Evolutionary conservation across 805 yeast species (phyloP).

Genomic region (Kazachstania viticola): DNA sequence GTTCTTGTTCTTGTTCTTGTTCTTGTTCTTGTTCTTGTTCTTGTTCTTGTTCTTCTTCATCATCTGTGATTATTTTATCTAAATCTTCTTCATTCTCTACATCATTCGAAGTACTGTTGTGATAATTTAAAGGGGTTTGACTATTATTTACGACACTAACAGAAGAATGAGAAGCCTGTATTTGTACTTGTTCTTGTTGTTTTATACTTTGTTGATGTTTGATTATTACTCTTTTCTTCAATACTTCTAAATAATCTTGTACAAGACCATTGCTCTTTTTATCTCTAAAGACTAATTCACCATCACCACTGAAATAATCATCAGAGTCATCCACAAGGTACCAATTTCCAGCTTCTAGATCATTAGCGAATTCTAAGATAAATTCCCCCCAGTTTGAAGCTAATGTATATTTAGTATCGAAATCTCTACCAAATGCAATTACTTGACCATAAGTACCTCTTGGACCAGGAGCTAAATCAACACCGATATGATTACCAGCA

Average conservation of each 20-base stretch:
- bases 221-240: slow-evolving; percentile 26
- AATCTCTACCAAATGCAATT: slow-evolving; percentile 87
- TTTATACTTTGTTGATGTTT: slow-evolving; percentile 8
- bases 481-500: slow-evolving; percentile 83
- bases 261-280: slow-evolving; percentile 39
- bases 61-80: neutral
- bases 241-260: slow-evolving; percentile 30
- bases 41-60: neutral
- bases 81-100: slow-evolving; percentile 3
- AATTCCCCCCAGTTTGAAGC: slow-evolving; percentile 89
- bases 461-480: slow-evolving; percentile 77
- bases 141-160: no score
- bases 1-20: slow-evolving; percentile 2
- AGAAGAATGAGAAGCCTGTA: no score
- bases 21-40: slow-evolving; percentile 1
- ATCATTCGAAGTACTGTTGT: no score
- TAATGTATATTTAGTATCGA: slow-evolving; percentile 76
- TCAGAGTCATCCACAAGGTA: slow-evolving; percentile 53
- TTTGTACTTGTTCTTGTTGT: slow-evolving; percentile 3
- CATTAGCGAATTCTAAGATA: slow-evolving; percentile 70
- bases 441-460: slow-evolving; percentile 82
- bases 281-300: slow-evolving; percentile 62
- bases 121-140: no score
- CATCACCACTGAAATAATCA: slow-evolving; percentile 61
- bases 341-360: slow-evolving; percentile 76